phyloP scores from a whole-genome alignment of 768 basidiomycete genomes.

The Tubosaeta sp. region DNA sequence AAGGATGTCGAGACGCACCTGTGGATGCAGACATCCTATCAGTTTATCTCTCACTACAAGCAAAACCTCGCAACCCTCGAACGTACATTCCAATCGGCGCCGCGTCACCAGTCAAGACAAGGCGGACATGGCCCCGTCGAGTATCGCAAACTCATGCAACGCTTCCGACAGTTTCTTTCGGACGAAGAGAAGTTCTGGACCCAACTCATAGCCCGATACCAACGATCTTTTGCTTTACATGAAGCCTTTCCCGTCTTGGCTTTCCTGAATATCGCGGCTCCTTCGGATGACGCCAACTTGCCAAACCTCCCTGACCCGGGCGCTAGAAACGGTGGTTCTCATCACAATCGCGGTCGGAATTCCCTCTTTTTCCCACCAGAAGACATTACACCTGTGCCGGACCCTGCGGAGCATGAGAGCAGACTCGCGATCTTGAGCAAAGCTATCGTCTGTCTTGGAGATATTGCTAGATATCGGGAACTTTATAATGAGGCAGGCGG shows the following conservation, averaged over 20 bases:
- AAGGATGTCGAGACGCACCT: constrained; percentile 79
- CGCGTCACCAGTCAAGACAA: constrained; percentile 34
- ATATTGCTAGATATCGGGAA: constrained; percentile 91
- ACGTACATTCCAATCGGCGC: constrained; percentile 44
- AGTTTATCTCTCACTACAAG: constrained; percentile 81
- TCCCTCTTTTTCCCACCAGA: constrained; percentile 64
- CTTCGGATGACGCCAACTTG: constrained; percentile 34
- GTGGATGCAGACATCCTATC: constrained; percentile 92
- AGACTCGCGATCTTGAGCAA: constrained; percentile 80
- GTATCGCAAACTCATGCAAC: constrained; percentile 77
- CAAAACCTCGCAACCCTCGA: constrained; percentile 67
- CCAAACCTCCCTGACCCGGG: constrained; percentile 21
- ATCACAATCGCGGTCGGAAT: constrained; percentile 43
- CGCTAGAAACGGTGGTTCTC: constrained; percentile 18
- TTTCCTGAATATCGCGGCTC: constrained; percentile 50
- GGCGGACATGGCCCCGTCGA: constrained; percentile 65
- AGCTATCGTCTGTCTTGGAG: constrained; percentile 87
- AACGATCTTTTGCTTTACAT: constrained; percentile 64
- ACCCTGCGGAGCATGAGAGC: constrained; percentile 39
- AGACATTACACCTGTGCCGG: constrained; percentile 40
- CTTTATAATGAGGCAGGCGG: constrained; percentile 75
- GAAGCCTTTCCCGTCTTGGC: constrained; percentile 58
- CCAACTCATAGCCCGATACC: constrained; percentile 70
- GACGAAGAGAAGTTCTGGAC: constrained; percentile 93
- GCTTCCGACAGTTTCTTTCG: constrained; percentile 85